phyloP scores from a whole-genome alignment of 208 protist species.

The Leishmania tropica region DNA sequence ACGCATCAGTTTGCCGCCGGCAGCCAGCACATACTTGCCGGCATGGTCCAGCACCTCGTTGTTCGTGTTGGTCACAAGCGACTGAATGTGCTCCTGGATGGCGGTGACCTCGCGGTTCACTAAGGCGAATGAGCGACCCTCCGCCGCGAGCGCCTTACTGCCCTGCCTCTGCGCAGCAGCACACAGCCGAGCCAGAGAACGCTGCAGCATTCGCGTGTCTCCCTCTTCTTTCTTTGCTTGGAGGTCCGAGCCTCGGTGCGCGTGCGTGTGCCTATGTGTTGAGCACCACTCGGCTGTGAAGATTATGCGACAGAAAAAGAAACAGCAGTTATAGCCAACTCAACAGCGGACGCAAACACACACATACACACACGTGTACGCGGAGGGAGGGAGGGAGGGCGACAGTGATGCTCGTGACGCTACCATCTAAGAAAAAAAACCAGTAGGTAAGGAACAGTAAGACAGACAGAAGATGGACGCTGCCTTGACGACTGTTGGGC shows the following conservation, averaged over 20 bases:
- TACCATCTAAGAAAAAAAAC: background rate
- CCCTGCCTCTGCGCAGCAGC: conserved; percentile 28
- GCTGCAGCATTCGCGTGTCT: conserved; percentile 16
- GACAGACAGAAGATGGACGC: background rate
- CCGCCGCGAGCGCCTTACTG: conserved; percentile 41
- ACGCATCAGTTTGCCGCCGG: conserved; percentile 81
- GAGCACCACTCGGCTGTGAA: background rate
- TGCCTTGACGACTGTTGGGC: background rate
- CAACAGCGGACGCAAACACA: background rate
- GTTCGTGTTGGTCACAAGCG: conserved; percentile 59
- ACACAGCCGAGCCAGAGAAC: conserved; percentile 6
- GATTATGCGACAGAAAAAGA: background rate
- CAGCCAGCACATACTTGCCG: conserved; percentile 64
- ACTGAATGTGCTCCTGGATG: conserved; percentile 62
- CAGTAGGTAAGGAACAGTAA: background rate
- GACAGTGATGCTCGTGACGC: background rate
- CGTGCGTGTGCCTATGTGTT: background rate
- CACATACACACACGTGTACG: background rate
- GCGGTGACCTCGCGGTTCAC: conserved; percentile 69
- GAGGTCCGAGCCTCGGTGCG: background rate
- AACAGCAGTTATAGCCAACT: background rate
- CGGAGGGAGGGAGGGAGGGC: background rate
- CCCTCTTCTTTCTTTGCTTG: background rate
- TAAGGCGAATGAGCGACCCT: conserved; percentile 59
- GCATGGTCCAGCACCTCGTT: conserved; percentile 86